Evolutionary conservation across 352 stramenopile genomes (phyloP).

Genomic region (Pythium biforme): DNA sequence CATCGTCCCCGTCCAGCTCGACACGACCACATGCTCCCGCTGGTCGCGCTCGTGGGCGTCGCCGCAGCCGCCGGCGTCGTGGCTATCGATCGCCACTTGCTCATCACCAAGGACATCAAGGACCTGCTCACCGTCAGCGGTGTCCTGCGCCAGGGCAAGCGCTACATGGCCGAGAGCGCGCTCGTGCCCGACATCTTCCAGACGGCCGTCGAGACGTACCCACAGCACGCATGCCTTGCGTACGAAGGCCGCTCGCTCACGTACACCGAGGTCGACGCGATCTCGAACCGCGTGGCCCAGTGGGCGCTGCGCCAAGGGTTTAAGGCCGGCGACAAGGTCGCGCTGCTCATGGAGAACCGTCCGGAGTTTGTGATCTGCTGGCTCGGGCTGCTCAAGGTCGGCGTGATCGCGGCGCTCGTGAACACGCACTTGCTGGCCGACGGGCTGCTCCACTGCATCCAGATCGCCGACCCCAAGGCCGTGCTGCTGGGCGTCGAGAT

Average conservation of each 20-base stretch:
- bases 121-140: conserved; percentile 37
- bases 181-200: conserved; percentile 66
- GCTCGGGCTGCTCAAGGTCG: conserved; percentile 80
- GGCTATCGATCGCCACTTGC: conserved; percentile 38
- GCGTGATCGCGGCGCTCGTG: conserved; percentile 81
- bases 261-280: conserved; percentile 59
- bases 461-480: conserved; percentile 39
- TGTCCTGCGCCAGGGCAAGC: conserved; percentile 45
- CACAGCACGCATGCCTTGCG: conserved; percentile 58
- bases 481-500: conserved; percentile 58
- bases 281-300: conserved; percentile 71
- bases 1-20: not conserved
- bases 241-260: conserved; percentile 50
- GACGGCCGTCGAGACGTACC: conserved; percentile 48
- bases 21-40: conserved; percentile 9
- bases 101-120: conserved; percentile 59
- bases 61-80: conserved; percentile 5
- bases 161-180: conserved; percentile 31
- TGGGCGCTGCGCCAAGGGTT: conserved; percentile 58
- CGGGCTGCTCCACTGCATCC: conserved; percentile 73
- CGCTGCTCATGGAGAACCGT: conserved; percentile 84
- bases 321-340: conserved; percentile 56
- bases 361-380: conserved; percentile 79
- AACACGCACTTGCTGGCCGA: conserved; percentile 76
- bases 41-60: conserved; percentile 34